Evolutionary conservation across 2,329 filamentous ascomycete species (phyloP), one percentile per base, ranked within the genome.

Genomic region (Pyrenophora seminiperda): DNA sequence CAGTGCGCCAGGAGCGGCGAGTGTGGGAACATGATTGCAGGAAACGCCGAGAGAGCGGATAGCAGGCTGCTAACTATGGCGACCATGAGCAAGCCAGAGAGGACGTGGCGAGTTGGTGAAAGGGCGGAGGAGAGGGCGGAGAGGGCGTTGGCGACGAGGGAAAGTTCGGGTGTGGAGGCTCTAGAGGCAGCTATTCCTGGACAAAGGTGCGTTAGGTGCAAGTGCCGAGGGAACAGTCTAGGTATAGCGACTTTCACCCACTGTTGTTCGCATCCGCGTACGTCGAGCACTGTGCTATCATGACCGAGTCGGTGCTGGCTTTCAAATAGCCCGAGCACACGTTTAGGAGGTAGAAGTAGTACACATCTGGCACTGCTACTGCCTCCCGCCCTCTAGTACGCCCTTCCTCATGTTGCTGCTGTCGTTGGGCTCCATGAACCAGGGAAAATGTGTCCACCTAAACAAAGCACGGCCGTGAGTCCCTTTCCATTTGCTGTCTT

Each of bases 1-100:
- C 49, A 32, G 45, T 65, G 62, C 20, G 67, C 33, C 6, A 67
- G 57, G 7, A 67, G 41, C 5, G 52, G 54, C 5, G 64, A 63
- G 3, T 50, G 40, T 3, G 62, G 53, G 14, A 64, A 65, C 30
- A 61, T 50, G n/a, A 63, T 52, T 2, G 60, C 61, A 2, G 55
- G 58, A 9, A 65, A 9, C 1, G 54, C 31, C 5, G 53, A 48
- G 0, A 67, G 17, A 1, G 41, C 24, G 2, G 58, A 53, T 0
- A 66, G 14, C 2, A 47, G 48, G 17, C 53, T 50, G 3, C 50
- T 53, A 7, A 59, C 36, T 7, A 65, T 40, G 9, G 53, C 53
- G 37, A 62, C 47, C 29, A 65, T 41, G 18, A 67, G 46, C 17
- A 58, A 64, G 5, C 54, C 62, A 15, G 63, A 46, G n/a, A 58